phyloP scores from a whole-genome alignment of 2,329 filamentous ascomycete species.

The Ramularia endophylla region DNA sequence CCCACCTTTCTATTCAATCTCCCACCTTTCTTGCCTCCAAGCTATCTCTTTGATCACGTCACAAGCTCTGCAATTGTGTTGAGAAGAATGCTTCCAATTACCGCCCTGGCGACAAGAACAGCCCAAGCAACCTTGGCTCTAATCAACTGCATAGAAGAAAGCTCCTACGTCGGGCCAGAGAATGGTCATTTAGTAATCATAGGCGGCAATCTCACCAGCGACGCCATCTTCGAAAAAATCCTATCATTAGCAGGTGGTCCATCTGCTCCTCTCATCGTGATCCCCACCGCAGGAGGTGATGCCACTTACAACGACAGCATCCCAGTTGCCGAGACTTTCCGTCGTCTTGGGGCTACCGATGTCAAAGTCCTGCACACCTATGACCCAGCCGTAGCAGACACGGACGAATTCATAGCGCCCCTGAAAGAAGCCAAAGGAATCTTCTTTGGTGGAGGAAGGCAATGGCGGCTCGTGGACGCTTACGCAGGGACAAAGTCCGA shows the following conservation, averaged over 20 bases:
- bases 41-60: too few species aligned
- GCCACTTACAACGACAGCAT: conserved; percentile 15
- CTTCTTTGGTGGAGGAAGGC: conserved; percentile 21
- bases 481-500: conserved; percentile 19
- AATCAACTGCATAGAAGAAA: too few species aligned
- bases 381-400: conserved; percentile 16
- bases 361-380: conserved; percentile 20
- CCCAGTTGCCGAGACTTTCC: conserved; percentile 13
- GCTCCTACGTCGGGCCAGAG: conserved; percentile 12
- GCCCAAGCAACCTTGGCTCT: too few species aligned
- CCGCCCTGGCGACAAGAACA: too few species aligned
- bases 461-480: conserved; percentile 21
- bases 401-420: conserved; percentile 18
- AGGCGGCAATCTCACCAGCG: conserved; percentile 15
- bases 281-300: conserved; percentile 20
- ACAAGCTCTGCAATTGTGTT: too few species aligned
- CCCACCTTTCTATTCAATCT: too few species aligned
- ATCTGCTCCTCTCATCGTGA: conserved; percentile 14
- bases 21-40: too few species aligned
- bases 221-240: conserved; percentile 17
- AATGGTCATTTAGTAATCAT: conserved; percentile 18
- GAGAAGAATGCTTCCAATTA: too few species aligned
- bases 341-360: conserved; percentile 15
- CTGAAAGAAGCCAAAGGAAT: conserved; percentile 14
- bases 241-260: conserved; percentile 17